These are phyloP conservation scores for Fusarium solani-melongenae DNA, from an alignment of 2,329 filamentous ascomycete species.

Conservation along the genomic window DNA sequence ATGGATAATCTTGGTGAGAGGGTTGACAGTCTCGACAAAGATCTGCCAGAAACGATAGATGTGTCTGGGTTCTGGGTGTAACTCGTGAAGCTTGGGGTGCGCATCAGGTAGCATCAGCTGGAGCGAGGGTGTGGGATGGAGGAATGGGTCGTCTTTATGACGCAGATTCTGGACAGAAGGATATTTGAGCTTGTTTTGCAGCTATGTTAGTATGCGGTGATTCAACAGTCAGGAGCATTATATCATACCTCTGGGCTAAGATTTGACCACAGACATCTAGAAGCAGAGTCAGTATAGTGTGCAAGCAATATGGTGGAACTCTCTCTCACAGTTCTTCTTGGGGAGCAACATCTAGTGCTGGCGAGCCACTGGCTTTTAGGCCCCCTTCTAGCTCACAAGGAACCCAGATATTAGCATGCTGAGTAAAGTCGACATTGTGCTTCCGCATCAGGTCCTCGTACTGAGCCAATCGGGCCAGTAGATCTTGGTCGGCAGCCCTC, in stretches of 20 bases:
- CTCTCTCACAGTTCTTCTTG: background rate
- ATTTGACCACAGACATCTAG: conserved; percentile 36
- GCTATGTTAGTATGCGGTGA: background rate
- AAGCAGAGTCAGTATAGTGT: accelerated
- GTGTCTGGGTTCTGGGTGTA: conserved; percentile 46
- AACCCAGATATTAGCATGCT: conserved; percentile 41
- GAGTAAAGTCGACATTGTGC: conserved; percentile 38
- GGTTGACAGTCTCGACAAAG: conserved; percentile 48
- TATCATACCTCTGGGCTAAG: conserved; percentile 29
- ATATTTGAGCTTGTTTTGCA: conserved; percentile 31
- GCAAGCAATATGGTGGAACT: background rate
- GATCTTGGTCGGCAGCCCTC: conserved; percentile 42
- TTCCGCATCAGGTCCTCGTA: conserved; percentile 46
- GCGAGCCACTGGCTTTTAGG: background rate
- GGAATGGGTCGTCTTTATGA: conserved; percentile 35
- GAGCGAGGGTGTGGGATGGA: conserved; percentile 19
- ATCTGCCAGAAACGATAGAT: conserved; percentile 48
- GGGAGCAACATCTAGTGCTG: background rate
- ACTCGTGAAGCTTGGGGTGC: background rate
- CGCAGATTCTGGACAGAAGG: conserved; percentile 33
- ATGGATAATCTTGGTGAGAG: conserved; percentile 47
- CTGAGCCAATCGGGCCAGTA: conserved; percentile 33
- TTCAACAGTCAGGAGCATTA: accelerated
- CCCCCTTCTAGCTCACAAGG: conserved; percentile 18
- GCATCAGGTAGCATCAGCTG: background rate